Evolutionary conservation across 1,284 basidiomycete genomes (phyloP), one percentile per base, ranked within the genome.

Genomic region (Malassezia restricta): DNA sequence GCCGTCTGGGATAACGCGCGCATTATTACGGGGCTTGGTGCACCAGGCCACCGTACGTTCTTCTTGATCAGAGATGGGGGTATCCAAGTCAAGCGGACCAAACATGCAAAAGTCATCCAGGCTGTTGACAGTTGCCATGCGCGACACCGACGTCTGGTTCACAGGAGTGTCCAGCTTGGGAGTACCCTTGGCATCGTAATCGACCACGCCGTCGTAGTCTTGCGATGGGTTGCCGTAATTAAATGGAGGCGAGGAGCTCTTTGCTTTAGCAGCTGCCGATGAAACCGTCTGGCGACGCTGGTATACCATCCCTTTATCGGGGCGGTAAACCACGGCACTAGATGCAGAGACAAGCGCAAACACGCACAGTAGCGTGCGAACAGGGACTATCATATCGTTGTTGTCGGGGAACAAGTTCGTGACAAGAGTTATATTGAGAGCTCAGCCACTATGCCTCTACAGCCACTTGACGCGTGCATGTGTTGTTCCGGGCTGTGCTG

Each of bases 31-130:
- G 1, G 71, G 49, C 61, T 71, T 82, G 33, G 83, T 83, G 76
- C 84, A 87, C 80, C 80, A 86, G 0, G 83, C 81, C 15, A 86
- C 81, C 58, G 80, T 82, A 66, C 81, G 76, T 35, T 77, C 79
- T 72, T 86, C 85, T 4, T 79, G 78, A 59, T 83, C 77, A 24
- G 78, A 83, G 50, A 86, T 80, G n/a, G 76, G 75, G 30, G 68
- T 49, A n/a, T 72, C 76, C 8, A 70, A 56, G 28, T 74, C 71
- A 75, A 70, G 76, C 3, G 70, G 65, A 17, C 62, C 66, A 40
- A 71, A 73, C n/a, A 66, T 73, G 59, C 70, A 73, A 68, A 68
- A 73, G 58, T 72, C 70, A 35, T 71, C 66, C 46, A 70, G 47
- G 40, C 57, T 59, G 64, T 72, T 72, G 58, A 72, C 54, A 15